Evolutionary conservation across 306 rosid genomes (phyloP).

Genomic region (Quercus cerris): DNA sequence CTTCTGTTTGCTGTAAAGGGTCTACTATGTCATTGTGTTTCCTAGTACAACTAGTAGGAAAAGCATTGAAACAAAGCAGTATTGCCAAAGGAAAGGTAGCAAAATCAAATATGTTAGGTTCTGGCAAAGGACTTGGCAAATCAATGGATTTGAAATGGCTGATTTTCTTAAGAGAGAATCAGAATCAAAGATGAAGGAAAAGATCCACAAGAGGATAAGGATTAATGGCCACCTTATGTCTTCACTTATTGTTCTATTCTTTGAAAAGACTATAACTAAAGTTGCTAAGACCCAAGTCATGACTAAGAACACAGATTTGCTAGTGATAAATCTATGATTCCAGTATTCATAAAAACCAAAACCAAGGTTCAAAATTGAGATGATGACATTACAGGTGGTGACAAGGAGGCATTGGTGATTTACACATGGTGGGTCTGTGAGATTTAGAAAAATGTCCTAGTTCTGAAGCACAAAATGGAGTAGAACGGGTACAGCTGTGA

Average conservation of each 20-base stretch:
- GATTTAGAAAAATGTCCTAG: too few species aligned
- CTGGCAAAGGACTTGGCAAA: constrained; percentile 10
- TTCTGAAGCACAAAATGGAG: too few species aligned
- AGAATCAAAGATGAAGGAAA: constrained; percentile 22
- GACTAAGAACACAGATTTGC: constrained; percentile 29
- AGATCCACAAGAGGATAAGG: constrained; percentile 64
- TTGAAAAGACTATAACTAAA: constrained; percentile 36
- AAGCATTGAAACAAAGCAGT: constrained; percentile 43
- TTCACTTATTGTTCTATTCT: constrained; percentile 19
- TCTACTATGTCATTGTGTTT: constrained; percentile 32
- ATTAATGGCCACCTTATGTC: constrained; percentile 51
- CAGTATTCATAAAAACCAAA: constrained; percentile 36
- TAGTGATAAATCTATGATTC: constrained; percentile 15
- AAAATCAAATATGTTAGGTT: constrained; percentile 37
- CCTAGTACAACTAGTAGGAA: background rate
- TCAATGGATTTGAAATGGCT: constrained; percentile 18
- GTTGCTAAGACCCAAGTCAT: constrained; percentile 8
- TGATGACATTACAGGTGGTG: constrained; percentile 4
- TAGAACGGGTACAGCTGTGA: too few species aligned
- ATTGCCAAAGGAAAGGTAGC: constrained; percentile 52
- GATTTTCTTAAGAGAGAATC: constrained; percentile 29
- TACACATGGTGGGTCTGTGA: too few species aligned
- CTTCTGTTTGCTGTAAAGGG: constrained; percentile 41
- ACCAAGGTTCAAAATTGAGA: constrained; percentile 44
- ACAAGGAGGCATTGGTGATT: too few species aligned